Evolutionary conservation across 352 stramenopile genomes (phyloP), one percentile per base, ranked within the genome.

Genomic region (Peronosclerospora sorghi): DNA sequence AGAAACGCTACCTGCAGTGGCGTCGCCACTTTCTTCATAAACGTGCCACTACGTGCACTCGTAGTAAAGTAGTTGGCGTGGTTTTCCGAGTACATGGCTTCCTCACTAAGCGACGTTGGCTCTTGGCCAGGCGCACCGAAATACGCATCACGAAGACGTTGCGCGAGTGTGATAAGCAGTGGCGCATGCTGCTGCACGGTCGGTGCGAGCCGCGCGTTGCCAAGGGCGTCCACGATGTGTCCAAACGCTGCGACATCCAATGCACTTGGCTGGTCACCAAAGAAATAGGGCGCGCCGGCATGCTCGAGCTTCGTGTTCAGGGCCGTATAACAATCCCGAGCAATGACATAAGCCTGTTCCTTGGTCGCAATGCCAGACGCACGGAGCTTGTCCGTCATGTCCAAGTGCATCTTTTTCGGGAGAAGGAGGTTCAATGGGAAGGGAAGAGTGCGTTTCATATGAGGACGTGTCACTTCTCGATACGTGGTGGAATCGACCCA

Each of bases 401-500:
- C 66, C 24, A 83, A 34, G 47, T 89, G 80, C 50, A 93, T 83
- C 52, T 88, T 86, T 62, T 90, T 93, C 5, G 80, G 80, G 29
- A 93, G 24, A 17, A 88, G 70, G 37, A 84, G 75, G 56, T 76
- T 90, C 13, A 93, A 44, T 19, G 80, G 80, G 51, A 93, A 93
- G 13, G 80, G 77, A 27, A 93, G 73, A 28, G 80, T 62, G 42
- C 76, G 77, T 61, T 86, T 86, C 48, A 88, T 68, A 37, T 85
- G 71, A 41, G 72, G 73, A 0, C 77, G 77, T 50, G 80, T 93
- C 41, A 93, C 70, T 45, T 93, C 80, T 6, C 70, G 74, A 55
- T 90, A 93, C 39, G 75, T 89, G 48, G 83, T 63, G 6, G 75
- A 64, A 45, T 93, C 77, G 36, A 90, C 80, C 80, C 80, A 93